These are phyloP conservation scores for Umbelopsis ramanniana DNA, from an alignment of 192 early-diverging fungal genomes.

Conservation along the genomic window DNA sequence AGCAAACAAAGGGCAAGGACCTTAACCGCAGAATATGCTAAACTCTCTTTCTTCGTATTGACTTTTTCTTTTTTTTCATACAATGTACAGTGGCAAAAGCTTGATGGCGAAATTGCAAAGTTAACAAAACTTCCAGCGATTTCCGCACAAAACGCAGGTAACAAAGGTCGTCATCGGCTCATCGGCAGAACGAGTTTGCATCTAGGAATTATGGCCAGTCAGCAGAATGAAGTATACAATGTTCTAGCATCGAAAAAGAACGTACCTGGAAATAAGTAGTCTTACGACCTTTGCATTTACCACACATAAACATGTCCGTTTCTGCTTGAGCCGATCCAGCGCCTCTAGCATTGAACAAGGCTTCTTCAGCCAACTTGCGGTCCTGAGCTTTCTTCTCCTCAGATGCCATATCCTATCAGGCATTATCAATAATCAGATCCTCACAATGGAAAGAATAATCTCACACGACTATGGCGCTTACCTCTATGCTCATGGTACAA, in stretches of 20 bases:
- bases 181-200: slow-evolving; percentile 89
- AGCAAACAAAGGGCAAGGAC: no score
- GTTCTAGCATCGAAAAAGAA: neutral
- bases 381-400: slow-evolving; percentile 78
- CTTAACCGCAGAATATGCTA: no score
- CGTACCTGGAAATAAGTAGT: slow-evolving; percentile 95
- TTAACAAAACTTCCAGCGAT: slow-evolving; percentile 75
- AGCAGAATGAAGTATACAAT: neutral
- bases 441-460: neutral
- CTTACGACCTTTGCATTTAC: slow-evolving; percentile 87
- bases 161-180: slow-evolving; percentile 99
- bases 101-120: neutral
- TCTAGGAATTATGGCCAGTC: slow-evolving; percentile 5
- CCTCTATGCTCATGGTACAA: slow-evolving; percentile 75
- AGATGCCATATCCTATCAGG: slow-evolving; percentile 86
- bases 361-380: slow-evolving; percentile 70
- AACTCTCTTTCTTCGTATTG: neutral
- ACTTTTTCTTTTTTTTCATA: neutral
- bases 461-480: slow-evolving; percentile 21
- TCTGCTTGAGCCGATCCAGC: slow-evolving; percentile 76
- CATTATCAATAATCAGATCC: neutral
- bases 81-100: neutral
- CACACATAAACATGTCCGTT: slow-evolving; percentile 94
- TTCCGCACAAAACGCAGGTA: slow-evolving; percentile 83
- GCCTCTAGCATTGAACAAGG: slow-evolving; percentile 77